phyloP scores from a whole-genome alignment of 768 basidiomycete genomes.

The Xerocomellus chrysenteron region DNA sequence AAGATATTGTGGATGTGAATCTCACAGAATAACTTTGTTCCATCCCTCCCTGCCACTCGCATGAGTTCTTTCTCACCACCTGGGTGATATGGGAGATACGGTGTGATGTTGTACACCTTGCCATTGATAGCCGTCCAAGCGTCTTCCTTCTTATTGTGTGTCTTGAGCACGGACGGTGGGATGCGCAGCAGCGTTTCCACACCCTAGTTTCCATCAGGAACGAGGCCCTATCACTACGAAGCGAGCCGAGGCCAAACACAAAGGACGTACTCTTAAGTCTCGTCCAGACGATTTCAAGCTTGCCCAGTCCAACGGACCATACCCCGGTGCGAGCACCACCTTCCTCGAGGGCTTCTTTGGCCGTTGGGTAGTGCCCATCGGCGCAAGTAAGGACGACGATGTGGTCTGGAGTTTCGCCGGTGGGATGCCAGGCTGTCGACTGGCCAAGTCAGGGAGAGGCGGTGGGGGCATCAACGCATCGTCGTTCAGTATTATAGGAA shows the following conservation, averaged over 20 bases:
- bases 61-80: constrained; percentile 94
- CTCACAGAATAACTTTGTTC: constrained; percentile 91
- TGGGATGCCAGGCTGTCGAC: constrained; percentile 33
- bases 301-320: constrained; percentile 93
- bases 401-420: constrained; percentile 20
- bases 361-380: constrained; percentile 60
- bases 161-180: constrained; percentile 71
- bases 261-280: constrained; percentile 66
- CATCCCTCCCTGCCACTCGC: constrained; percentile 93
- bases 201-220: constrained; percentile 47
- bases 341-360: constrained; percentile 67
- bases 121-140: constrained; percentile 93
- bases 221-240: background rate
- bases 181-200: constrained; percentile 67
- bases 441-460: constrained; percentile 42
- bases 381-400: constrained; percentile 51
- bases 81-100: constrained; percentile 89
- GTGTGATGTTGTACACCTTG: constrained; percentile 95
- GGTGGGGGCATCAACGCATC: constrained; percentile 53
- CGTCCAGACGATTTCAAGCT: constrained; percentile 76
- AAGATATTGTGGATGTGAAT: background rate
- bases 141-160: constrained; percentile 81
- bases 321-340: constrained; percentile 88
- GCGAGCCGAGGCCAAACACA: background rate
- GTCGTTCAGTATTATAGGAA: constrained; percentile 42